Evolutionary conservation across 2,329 filamentous ascomycete species (phyloP).

Genomic region (Scedosporium aurantiacum): DNA sequence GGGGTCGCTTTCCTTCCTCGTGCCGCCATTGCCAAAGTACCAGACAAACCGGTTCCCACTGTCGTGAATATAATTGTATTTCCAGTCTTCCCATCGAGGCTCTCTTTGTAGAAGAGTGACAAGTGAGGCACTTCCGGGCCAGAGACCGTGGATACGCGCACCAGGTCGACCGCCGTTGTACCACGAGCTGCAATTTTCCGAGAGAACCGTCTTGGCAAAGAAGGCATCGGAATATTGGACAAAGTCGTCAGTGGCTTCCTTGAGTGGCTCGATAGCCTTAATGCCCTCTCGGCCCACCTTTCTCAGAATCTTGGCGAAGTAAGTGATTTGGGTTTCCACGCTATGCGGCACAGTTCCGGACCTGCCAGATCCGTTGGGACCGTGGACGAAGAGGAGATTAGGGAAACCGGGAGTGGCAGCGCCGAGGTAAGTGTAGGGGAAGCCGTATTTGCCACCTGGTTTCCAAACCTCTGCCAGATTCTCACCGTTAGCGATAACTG

Average conservation of each 20-base stretch:
- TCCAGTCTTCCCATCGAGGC: conserved; percentile 46
- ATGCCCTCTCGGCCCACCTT: conserved; percentile 58
- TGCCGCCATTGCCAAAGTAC: conserved; percentile 59
- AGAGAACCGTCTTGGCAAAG: conserved; percentile 42
- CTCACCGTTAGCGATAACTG: conserved; percentile 42
- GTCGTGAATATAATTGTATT: conserved; percentile 33
- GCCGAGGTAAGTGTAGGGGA: conserved; percentile 58
- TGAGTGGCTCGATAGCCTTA: conserved; percentile 45
- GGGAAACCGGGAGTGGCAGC: conserved; percentile 53
- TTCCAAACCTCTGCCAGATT: conserved; percentile 48
- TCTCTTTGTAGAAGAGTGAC: conserved; percentile 44
- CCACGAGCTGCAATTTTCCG: conserved; percentile 59
- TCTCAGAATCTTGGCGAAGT: conserved; percentile 55
- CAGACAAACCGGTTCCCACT: conserved; percentile 44
- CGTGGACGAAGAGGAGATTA: conserved; percentile 54
- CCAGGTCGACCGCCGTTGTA: conserved; percentile 57
- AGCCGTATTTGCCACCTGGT: conserved; percentile 42
- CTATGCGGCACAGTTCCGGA: conserved; percentile 57
- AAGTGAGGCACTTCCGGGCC: conserved; percentile 57
- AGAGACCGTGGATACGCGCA: conserved; percentile 54
- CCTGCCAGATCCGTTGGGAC: conserved; percentile 46
- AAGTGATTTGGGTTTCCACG: conserved; percentile 54
- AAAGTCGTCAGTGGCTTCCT: conserved; percentile 53
- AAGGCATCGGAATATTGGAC: conserved; percentile 46
- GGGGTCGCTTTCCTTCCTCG: conserved; percentile 42